Percentiles rank a stretch among this genome's conserved stretches.
Conservation (phyloP, 768 basidiomycete species). For the Lactarius evosmus region DNA sequence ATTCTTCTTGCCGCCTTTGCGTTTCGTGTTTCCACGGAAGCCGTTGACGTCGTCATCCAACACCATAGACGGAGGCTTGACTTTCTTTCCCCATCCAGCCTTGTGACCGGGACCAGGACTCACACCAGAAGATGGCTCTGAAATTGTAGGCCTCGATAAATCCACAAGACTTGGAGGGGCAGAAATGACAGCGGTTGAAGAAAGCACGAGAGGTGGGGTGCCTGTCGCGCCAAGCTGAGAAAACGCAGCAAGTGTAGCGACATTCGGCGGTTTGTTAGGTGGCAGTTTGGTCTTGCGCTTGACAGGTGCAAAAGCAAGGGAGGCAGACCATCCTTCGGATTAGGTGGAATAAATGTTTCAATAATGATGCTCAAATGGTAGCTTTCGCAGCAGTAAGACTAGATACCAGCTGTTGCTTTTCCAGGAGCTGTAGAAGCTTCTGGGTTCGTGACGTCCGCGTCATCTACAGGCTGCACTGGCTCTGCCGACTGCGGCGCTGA, state of each 20-base stretch:
- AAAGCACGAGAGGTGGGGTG: slow-evolving; percentile 35
- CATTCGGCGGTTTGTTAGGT: slow-evolving; percentile 54
- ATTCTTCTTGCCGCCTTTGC: slow-evolving; percentile 50
- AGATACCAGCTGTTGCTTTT: slow-evolving; percentile 57
- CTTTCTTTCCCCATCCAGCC: slow-evolving; percentile 78
- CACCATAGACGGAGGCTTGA: slow-evolving; percentile 88
- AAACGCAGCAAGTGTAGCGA: slow-evolving; percentile 49
- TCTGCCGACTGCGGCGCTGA: slow-evolving; percentile 33
- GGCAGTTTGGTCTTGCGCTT: slow-evolving; percentile 56
- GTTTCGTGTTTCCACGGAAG: slow-evolving; percentile 59
- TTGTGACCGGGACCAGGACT: slow-evolving; percentile 41
- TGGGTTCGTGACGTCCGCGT: slow-evolving; percentile 21
- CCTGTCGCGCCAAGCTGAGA: slow-evolving; percentile 25
- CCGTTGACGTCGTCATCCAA: slow-evolving; percentile 88
- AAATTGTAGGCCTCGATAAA: slow-evolving; percentile 30
- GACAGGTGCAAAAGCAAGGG: slow-evolving; percentile 84
- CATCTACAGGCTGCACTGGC: slow-evolving; percentile 32
- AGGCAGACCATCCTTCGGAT: slow-evolving; percentile 79
- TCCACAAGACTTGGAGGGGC: slow-evolving; percentile 62
- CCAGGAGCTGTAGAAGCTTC: slow-evolving; percentile 38
- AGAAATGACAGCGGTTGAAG: slow-evolving; percentile 62
- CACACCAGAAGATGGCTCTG: slow-evolving; percentile 35
- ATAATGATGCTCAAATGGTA: slow-evolving; percentile 23
- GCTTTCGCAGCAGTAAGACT: slow-evolving; percentile 42
- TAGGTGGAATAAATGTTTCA: slow-evolving; percentile 27